Evolutionary conservation across 805 yeast genomes (phyloP).

Genomic region (Pichia scutulata): DNA sequence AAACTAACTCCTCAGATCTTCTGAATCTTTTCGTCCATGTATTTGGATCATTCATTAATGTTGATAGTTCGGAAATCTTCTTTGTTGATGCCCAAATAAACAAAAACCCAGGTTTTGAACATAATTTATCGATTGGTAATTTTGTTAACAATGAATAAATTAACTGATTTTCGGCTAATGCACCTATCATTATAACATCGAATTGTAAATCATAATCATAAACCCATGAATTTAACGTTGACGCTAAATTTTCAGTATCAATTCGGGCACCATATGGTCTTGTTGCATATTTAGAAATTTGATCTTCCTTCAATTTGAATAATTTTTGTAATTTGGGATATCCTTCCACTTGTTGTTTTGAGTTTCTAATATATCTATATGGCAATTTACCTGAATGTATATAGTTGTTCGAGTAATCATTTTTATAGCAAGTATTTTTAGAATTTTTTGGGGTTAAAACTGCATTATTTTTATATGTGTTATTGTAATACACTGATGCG

Average conservation of each 20-base stretch:
- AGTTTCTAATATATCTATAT: constrained; percentile 56
- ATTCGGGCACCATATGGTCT: constrained; percentile 62
- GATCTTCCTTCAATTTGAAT: constrained; percentile 56
- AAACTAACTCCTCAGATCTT: constrained; percentile 83
- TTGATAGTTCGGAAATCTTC: constrained; percentile 56
- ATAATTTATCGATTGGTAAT: constrained; percentile 63
- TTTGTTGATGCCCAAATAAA: constrained; percentile 83
- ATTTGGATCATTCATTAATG: constrained; percentile 32
- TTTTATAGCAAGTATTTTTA: constrained; percentile 32
- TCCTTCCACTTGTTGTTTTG: constrained; percentile 63
- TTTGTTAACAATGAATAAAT: constrained; percentile 52
- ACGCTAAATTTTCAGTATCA: constrained; percentile 44
- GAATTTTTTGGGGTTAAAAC: not conserved
- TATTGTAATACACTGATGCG: not conserved
- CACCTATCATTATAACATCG: constrained; percentile 90
- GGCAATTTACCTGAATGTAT: constrained; percentile 60
- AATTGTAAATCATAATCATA: constrained; percentile 51
- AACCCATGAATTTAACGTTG: constrained; percentile 56
- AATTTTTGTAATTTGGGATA: constrained; percentile 76
- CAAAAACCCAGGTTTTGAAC: constrained; percentile 79
- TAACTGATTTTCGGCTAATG: constrained; percentile 67
- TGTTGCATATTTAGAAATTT: constrained; percentile 44
- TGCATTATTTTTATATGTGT: not conserved
- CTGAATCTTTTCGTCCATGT: constrained; percentile 59
- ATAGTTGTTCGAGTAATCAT: constrained; percentile 68